Base-by-base conservation (phyloP, 1,284 basidiomycete species). In the Ganoderma lucidum region DNA sequence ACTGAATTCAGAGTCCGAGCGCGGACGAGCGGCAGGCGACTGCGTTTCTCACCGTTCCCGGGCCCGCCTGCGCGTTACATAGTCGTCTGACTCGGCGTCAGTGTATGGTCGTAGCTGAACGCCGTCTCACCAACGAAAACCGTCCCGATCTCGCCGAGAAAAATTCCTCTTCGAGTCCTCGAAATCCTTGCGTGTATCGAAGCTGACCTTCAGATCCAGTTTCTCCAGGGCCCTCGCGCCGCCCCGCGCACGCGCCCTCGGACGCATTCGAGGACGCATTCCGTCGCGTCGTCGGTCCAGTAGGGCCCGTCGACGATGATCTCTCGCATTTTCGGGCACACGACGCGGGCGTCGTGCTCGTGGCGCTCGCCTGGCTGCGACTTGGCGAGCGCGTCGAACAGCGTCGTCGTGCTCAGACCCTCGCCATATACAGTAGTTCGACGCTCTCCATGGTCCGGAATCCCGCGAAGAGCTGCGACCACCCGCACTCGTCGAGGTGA, bases 41-140 rank as follows among this genome's bases (percentile, higher is more conserved):
- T 6, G 19, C 17, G 23, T 23, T 23, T 30, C 5, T 41, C 66
- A 6, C 32, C 56, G 19, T 68, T 69, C n/a, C 55, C 56, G 15
- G 60, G 69, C 9, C 63, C 73, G 9, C 73, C 75, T 8, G 63
- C 65, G 12, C 44, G 41, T 23, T 30, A 48, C 0, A 23, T 6
- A 35, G 8, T 35, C 35, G 35, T 35, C 35, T 8, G 35, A 35
- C 35, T 35, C 35, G 35, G 35, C 3, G 35, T 41, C 9, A 12
- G 6, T 41, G 2, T 28, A 12, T 2, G 28, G 48, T 53, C 48
- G 12, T 28, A 53, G 23, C 48, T 23, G 6, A 53, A 53, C 23
- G 12, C 23, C 28, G 23, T n/a, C 12, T 53, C 48, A 12, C 48
- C 48, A 0, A 0, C 9, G 48, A 53, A 53, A 28, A 53, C 48